These are phyloP conservation scores for Triangularia setosa DNA, from an alignment of 2,329 filamentous ascomycete species.

Conservation along the genomic window DNA sequence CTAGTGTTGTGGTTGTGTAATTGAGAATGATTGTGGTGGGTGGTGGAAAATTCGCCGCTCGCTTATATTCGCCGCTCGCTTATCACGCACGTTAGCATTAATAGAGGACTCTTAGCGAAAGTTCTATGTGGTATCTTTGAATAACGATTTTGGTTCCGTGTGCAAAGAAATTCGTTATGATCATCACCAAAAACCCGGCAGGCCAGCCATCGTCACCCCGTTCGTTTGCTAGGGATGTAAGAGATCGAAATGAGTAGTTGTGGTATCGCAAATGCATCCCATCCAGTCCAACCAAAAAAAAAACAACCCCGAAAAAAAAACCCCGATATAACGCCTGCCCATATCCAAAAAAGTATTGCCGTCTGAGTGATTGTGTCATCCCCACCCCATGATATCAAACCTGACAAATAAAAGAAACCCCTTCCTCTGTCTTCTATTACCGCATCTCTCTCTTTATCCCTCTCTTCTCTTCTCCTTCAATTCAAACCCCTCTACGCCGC, in stretches of 20 bases:
- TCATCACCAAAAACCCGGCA: neutral
- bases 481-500: too few species aligned
- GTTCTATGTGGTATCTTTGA: conserved; percentile 25
- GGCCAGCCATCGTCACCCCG: neutral
- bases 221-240: neutral
- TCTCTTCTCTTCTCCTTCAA: neutral
- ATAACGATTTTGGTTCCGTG: neutral
- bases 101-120: conserved; percentile 15
- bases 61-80: too few species aligned
- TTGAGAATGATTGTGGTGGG: too few species aligned
- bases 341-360: neutral
- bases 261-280: neutral
- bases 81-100: conserved; percentile 2
- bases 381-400: neutral
- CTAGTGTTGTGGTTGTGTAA: too few species aligned
- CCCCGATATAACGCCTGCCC: neutral
- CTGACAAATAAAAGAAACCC: neutral
- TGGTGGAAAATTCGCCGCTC: too few species aligned
- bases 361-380: neutral
- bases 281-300: neutral
- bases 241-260: neutral
- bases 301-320: too few species aligned
- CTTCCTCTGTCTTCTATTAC: neutral
- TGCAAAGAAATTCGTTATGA: neutral
- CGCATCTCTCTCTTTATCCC: neutral